Conservation (phyloP, 164 flowering plant species). For the Cinnamomum micranthum region DNA sequence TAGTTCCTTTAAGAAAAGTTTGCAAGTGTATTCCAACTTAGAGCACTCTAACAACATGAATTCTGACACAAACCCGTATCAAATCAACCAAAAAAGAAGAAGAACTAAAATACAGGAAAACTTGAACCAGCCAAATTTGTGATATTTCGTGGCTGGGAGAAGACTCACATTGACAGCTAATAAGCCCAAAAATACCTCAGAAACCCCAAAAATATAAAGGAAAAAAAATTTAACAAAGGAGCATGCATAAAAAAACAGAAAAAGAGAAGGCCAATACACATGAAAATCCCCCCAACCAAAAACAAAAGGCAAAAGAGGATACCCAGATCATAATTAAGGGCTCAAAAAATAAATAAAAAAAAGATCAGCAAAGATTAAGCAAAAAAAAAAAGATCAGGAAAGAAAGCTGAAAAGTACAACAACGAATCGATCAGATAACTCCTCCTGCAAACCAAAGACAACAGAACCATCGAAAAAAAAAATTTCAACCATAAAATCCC, state of each 20-base stretch:
- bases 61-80: not conserved
- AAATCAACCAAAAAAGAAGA: not conserved
- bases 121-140: not conserved
- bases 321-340: not conserved
- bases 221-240: too few relatives aligned
- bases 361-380: not conserved
- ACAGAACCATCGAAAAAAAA: conserved; percentile 7
- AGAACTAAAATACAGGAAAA: not conserved
- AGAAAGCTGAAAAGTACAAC: too few relatives aligned
- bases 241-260: not conserved
- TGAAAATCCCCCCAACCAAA: not conserved
- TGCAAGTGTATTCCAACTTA: not conserved
- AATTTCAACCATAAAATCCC: not conserved
- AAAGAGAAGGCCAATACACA: not conserved
- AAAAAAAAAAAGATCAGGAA: not conserved
- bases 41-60: not conserved
- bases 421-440: not conserved
- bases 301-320: not conserved
- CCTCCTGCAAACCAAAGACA: not conserved
- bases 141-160: not conserved
- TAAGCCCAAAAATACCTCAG: not conserved
- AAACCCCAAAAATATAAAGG: not conserved
- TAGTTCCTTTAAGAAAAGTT: not conserved
- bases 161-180: not conserved
- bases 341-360: not conserved